A percentile compares a stretch with the other conserved stretches of the same genome.
Conservation (phyloP, 331 rosid species). For the Telfairia occidentalis region DNA sequence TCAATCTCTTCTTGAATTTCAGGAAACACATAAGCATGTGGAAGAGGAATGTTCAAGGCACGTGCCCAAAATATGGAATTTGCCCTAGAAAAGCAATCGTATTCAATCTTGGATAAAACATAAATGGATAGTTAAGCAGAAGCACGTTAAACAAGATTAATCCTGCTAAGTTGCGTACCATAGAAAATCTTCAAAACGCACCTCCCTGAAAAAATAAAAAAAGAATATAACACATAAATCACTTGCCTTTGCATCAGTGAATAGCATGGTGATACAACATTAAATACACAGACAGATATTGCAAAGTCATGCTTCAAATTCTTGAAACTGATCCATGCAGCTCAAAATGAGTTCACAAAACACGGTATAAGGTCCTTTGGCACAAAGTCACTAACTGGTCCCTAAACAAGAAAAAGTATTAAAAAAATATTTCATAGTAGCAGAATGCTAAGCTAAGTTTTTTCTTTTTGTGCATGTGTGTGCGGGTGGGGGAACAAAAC, state of each 20-base stretch:
- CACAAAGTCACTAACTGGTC: neutral
- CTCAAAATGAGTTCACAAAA: neutral
- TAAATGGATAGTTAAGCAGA: conserved; percentile 4
- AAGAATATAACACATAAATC: neutral
- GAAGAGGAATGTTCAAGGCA: conserved; percentile 86
- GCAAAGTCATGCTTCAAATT: neutral
- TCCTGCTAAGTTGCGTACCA: conserved; percentile 40
- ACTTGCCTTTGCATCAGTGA: neutral
- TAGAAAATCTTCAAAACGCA: conserved; percentile 81
- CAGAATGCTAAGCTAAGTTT: neutral
- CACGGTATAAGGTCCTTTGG: neutral
- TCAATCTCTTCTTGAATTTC: conserved; percentile 36
- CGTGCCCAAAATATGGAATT: conserved; percentile 93
- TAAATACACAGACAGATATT: neutral
- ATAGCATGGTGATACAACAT: neutral
- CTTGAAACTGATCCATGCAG: neutral
- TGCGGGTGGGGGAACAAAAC: neutral
- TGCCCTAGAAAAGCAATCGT: conserved; percentile 48
- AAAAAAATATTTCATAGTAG: neutral
- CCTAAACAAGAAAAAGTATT: neutral
- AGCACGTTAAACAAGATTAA: conserved; percentile 9
- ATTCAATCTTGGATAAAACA: conserved; percentile 21
- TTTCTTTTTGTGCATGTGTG: neutral
- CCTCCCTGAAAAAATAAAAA: conserved; percentile 54
- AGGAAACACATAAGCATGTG: conserved; percentile 73